phyloP scores from a whole-genome alignment of 2,329 filamentous ascomycete species.

The Alternaria brassicicola region DNA sequence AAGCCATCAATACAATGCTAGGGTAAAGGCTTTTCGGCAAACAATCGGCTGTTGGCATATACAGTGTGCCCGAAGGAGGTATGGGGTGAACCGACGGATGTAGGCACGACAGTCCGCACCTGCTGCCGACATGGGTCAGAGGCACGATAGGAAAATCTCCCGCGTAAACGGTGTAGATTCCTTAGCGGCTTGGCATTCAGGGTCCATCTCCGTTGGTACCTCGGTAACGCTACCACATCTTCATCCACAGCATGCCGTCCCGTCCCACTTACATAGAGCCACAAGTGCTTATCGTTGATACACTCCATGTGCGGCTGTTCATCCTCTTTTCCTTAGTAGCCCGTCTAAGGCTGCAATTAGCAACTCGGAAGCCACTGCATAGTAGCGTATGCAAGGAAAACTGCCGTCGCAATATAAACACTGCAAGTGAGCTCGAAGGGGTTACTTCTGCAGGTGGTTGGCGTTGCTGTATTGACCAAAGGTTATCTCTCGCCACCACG shows the following conservation, averaged over 20 bases:
- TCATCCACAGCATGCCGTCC: neutral
- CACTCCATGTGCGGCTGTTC: neutral
- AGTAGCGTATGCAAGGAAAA: neutral
- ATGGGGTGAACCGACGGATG: neutral
- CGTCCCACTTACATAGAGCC: neutral
- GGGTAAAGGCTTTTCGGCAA: neutral
- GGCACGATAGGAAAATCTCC: neutral
- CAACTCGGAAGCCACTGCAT: too few relatives aligned
- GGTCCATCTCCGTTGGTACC: neutral
- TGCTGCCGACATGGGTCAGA: neutral
- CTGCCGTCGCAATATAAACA: neutral
- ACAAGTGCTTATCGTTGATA: neutral
- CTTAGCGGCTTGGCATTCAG: neutral
- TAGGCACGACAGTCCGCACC: neutral
- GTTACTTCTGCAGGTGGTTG: neutral
- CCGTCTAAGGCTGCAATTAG: neutral
- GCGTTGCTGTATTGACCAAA: neutral
- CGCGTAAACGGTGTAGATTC: neutral
- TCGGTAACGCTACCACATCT: neutral
- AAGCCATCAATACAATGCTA: neutral
- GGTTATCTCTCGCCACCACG: neutral
- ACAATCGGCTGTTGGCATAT: neutral
- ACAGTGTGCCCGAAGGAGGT: neutral
- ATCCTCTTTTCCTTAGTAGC: neutral
- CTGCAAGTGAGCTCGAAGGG: neutral